Evolutionary conservation across 2,329 filamentous ascomycete genomes (phyloP).

Genomic region (Peltaster fructicola): DNA sequence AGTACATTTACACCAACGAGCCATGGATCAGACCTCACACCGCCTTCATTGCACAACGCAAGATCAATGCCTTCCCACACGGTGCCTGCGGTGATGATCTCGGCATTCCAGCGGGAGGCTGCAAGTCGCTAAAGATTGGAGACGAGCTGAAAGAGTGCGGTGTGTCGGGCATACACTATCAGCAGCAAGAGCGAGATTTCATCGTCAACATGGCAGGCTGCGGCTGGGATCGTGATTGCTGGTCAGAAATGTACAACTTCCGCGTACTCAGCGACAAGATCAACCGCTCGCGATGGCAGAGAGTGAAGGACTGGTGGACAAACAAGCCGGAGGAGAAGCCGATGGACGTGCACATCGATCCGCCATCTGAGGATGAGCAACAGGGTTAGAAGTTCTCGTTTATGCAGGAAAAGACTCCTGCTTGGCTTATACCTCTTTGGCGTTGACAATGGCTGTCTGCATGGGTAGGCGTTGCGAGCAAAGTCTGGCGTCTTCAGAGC

Average conservation of each 20-base stretch:
- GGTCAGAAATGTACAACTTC: conserved; percentile 95
- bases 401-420: too few species aligned
- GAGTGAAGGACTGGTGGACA: conserved; percentile 29
- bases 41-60: conserved; percentile 77
- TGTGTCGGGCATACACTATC: conserved; percentile 53
- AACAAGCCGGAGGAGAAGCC: conserved; percentile 10
- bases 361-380: too few species aligned
- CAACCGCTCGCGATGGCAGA: conserved; percentile 70
- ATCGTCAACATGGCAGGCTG: conserved; percentile 97
- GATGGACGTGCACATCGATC: too few species aligned
- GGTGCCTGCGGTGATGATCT: conserved; percentile 71
- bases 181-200: conserved; percentile 72
- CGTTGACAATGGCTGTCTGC: too few species aligned
- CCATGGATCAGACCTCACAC: conserved; percentile 83
- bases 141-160: conserved; percentile 14
- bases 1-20: conserved; percentile 79
- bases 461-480: too few species aligned
- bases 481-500: too few species aligned
- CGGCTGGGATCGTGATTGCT: conserved; percentile 91
- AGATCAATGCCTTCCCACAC: conserved; percentile 83
- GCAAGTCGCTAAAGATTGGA: conserved; percentile 8
- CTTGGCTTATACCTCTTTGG: too few species aligned
- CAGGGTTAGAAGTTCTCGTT: too few species aligned
- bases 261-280: conserved; percentile 79
- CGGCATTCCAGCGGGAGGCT: conserved; percentile 40